phyloP scores from a whole-genome alignment of 2,329 filamentous ascomycete genomes.

The Sarocladiaceae sp. region DNA sequence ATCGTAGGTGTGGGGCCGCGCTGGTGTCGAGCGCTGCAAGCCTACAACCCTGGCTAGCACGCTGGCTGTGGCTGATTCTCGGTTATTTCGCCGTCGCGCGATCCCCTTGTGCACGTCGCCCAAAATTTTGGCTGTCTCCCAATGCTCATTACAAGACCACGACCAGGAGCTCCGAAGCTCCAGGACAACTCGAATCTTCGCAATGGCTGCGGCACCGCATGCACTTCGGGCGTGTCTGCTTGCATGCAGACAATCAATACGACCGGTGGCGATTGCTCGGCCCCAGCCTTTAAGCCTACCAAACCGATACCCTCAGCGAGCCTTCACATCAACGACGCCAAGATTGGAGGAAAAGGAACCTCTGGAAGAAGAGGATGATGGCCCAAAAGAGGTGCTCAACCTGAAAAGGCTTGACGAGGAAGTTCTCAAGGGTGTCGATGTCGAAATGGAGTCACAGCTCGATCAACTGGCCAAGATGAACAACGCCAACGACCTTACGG shows the following conservation, averaged over 20 bases:
- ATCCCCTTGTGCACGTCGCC: slow-evolving; percentile 12
- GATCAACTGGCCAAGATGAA: slow-evolving; percentile 31
- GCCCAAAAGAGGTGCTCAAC: slow-evolving; percentile 22
- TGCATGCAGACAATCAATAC: slow-evolving; percentile 26
- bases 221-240: slow-evolving; percentile 31
- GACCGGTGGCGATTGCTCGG: slow-evolving; percentile 18
- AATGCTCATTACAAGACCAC: slow-evolving; percentile 16
- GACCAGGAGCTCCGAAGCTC: slow-evolving; percentile 3
- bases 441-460: slow-evolving; percentile 18
- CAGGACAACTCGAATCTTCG: not conserved
- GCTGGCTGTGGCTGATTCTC: not conserved
- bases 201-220: slow-evolving; percentile 24
- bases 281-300: slow-evolving; percentile 20
- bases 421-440: slow-evolving; percentile 12
- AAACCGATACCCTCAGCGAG: slow-evolving; percentile 13
- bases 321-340: slow-evolving; percentile 27
- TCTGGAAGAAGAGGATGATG: slow-evolving; percentile 18
- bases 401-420: slow-evolving; percentile 26
- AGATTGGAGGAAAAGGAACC: slow-evolving; percentile 19
- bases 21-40: too few species aligned
- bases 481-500: slow-evolving; percentile 23
- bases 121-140: slow-evolving; percentile 25
- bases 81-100: not conserved
- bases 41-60: not conserved
- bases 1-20: too few species aligned